Evolutionary conservation across 805 yeast genomes (phyloP).

Genomic region (Monosporozyma aerobia): DNA sequence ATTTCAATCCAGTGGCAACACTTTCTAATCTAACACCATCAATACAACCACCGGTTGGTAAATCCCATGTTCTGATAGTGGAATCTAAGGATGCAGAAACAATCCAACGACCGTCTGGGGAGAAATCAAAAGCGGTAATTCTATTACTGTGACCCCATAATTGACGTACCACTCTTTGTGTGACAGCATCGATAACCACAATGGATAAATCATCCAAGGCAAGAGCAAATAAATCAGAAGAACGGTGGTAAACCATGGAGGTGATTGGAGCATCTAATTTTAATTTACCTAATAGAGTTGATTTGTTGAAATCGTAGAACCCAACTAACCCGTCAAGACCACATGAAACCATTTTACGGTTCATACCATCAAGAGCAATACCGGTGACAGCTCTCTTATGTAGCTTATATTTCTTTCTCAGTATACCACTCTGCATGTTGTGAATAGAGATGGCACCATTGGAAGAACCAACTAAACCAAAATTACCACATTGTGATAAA

Average conservation of each 20-base stretch:
- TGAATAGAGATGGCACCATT: constrained; percentile 77
- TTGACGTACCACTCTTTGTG: constrained; percentile 77
- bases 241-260: constrained; percentile 62
- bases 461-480: constrained; percentile 84
- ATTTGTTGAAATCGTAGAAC: constrained; percentile 73
- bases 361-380: constrained; percentile 81
- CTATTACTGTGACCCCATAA: constrained; percentile 85
- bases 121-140: constrained; percentile 78
- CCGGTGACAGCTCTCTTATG: constrained; percentile 84
- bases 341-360: constrained; percentile 73
- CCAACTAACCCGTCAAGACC: constrained; percentile 87
- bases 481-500: constrained; percentile 90
- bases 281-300: constrained; percentile 56
- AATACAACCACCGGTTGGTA: constrained; percentile 93
- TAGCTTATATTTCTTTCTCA: constrained; percentile 57
- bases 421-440: constrained; percentile 84
- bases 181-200: constrained; percentile 70
- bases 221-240: constrained; percentile 77
- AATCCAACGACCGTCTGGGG: constrained; percentile 94
- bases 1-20: constrained; percentile 71
- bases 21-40: constrained; percentile 75
- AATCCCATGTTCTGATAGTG: constrained; percentile 92
- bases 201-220: constrained; percentile 82
- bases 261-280: constrained; percentile 72
- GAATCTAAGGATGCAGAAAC: constrained; percentile 75